Base-by-base conservation (phyloP, 768 basidiomycete species). In the Clavaria fumosa region DNA sequence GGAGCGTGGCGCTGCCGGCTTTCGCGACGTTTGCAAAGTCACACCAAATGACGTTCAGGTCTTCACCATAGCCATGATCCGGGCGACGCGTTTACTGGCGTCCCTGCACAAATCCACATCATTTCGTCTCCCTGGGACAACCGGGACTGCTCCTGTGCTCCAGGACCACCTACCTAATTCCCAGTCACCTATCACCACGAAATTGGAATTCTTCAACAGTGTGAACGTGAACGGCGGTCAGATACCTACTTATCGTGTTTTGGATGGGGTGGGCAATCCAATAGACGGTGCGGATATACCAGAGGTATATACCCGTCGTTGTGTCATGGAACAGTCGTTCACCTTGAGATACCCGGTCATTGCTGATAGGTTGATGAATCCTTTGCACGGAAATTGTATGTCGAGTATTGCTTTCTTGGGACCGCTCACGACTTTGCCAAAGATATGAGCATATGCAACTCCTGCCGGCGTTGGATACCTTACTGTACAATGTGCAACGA, bases 401-500 rank as follows among this genome's bases (percentile, higher is more conserved):
- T 9, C 23, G 7, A 7, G 23, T 21, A 18, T 23, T 30, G 24
- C n/a, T 17, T 6, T 19, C 24, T 27, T n/a, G 34, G 21, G 18
- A 15, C 15, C 14, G n/a, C 22, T 35, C n/a, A 21, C 14, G 15
- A 33, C 27, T 4, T 23, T 32, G 19, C 23, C 38, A 10, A 34
- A 76, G 77, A 43, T 90, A 84, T 48, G 75, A 80, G 54, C 61
- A 77, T 40, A 88, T 86, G 80, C 69, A 71, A 39, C 63, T 84
- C 21, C 59, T 86, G 38, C 90, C 90, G 0, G 73, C 76, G 27
- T 60, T 91, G 53, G 90, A 95, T 59, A 89, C 77, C 46, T 63
- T 93, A 23, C 65, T 96, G 11, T 84, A 89, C 57, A 90, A 90
- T 47, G 75, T 90, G 6, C 90, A 96, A 52, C 72, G 90, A 5